A percentile compares a stretch with the other conserved stretches of the same genome.
Evolutionary conservation across 1,284 basidiomycete genomes (phyloP).

Genomic region (Cryptococcus neoformans): DNA sequence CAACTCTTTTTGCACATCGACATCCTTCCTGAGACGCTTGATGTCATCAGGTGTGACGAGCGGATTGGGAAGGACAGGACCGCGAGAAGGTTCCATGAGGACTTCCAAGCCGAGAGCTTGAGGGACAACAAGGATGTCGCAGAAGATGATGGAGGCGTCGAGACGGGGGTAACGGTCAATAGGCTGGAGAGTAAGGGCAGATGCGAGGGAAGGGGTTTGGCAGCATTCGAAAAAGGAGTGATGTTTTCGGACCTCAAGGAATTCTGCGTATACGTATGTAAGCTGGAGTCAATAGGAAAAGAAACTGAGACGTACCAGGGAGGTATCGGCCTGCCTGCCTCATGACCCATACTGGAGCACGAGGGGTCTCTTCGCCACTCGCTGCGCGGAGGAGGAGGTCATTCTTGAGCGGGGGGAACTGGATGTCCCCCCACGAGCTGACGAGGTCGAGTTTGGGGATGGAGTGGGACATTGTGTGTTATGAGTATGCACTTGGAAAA

Average conservation of each 20-base stretch:
- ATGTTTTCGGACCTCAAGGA: slow-evolving; percentile 72
- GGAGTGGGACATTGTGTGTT: slow-evolving; percentile 9
- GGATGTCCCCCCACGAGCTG: slow-evolving; percentile 28
- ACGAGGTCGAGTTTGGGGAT: slow-evolving; percentile 25
- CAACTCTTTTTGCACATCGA: slow-evolving; percentile 76
- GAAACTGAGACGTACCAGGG: slow-evolving; percentile 60
- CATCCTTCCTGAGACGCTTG: slow-evolving; percentile 57
- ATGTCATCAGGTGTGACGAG: slow-evolving; percentile 73
- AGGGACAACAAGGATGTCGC: slow-evolving; percentile 92
- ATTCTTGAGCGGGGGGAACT: slow-evolving; percentile 77
- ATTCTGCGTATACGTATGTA: slow-evolving; percentile 57
- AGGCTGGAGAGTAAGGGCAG: slow-evolving; percentile 85
- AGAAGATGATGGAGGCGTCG: slow-evolving; percentile 95
- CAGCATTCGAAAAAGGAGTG: slow-evolving; percentile 95
- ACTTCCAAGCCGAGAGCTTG: slow-evolving; percentile 95
- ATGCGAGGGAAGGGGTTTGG: slow-evolving; percentile 78
- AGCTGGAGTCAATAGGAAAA: background rate
- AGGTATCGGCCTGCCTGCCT: slow-evolving; percentile 95
- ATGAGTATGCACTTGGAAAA: background rate
- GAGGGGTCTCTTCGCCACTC: slow-evolving; percentile 77
- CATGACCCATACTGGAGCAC: slow-evolving; percentile 99
- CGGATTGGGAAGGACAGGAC: slow-evolving; percentile 80
- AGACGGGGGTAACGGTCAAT: slow-evolving; percentile 78
- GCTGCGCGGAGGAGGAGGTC: slow-evolving; percentile 89
- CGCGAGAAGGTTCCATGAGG: slow-evolving; percentile 74